Evolutionary conservation across 345 rosid genomes (phyloP).

Genomic region (Corchorus olitorius): DNA sequence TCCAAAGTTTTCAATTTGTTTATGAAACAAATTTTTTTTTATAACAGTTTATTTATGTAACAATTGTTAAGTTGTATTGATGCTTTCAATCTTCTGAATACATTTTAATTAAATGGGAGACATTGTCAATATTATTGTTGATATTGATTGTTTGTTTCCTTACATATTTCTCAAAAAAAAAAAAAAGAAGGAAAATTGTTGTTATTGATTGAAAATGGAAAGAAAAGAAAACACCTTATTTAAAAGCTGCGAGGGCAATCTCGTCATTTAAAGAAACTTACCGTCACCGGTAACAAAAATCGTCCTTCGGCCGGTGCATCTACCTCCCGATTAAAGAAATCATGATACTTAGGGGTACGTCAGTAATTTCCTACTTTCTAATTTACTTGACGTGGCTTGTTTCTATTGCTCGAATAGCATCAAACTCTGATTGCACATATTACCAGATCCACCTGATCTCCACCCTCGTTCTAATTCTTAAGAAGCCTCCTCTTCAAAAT

Average conservation of each 20-base stretch:
- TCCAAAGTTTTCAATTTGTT: too few species aligned
- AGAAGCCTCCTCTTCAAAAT: background rate
- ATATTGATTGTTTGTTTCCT: too few species aligned
- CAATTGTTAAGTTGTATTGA: too few species aligned
- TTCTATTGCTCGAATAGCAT: background rate
- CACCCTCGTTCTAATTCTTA: background rate
- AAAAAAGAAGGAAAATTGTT: too few species aligned
- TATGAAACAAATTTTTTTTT: too few species aligned
- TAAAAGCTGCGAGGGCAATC: background rate
- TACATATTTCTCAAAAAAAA: too few species aligned
- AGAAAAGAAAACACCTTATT: too few species aligned
- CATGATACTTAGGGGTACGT: background rate
- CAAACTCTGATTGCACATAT: background rate
- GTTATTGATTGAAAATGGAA: too few species aligned
- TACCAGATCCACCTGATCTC: conserved; percentile 10
- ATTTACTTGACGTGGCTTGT: conserved; percentile 10
- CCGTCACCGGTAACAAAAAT: background rate
- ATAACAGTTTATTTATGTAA: too few species aligned
- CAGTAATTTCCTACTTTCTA: background rate
- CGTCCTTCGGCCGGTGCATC: background rate
- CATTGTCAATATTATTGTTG: too few species aligned
- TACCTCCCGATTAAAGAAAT: background rate
- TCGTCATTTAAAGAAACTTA: background rate
- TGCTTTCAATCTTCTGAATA: too few species aligned
- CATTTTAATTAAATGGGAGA: too few species aligned